Evolutionary conservation across 2,329 filamentous ascomycete genomes (phyloP), one percentile per base, ranked within the genome.

Genomic region (Epichloe festucae): DNA sequence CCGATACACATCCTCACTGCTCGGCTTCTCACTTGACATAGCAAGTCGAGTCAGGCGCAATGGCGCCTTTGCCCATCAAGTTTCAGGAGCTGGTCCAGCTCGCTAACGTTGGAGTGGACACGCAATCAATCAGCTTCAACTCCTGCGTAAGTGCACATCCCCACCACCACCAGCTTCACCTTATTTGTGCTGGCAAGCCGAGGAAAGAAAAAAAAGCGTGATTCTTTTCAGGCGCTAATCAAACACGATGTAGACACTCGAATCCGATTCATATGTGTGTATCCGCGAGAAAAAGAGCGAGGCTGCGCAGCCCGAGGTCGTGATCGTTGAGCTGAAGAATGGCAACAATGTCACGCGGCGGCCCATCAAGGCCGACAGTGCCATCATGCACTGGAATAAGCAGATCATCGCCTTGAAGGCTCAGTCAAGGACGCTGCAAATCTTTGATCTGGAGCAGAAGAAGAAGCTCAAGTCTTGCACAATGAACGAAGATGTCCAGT

Each of bases 321-420:
- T 98, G 71, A 98, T 98, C 69, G 76, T 98, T 73, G 88, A 98
- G 71, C 85, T 98, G 66, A 96, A 97, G 73, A 94, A 96, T 73
- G 84, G 84, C 74, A 96, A 95, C 81, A 91, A 93, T 75, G 83
- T 96, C 68, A 93, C 89, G 62, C 85, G 87, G 64, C 82, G 91
- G 67, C 89, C 91, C 47, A 98, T 98, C 76, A 97, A 95, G 77
- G 93, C 93, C 65, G 93, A 98, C 74, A 97, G 90, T 81, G 93
- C 94, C 63, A 95, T 98, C 68, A 97, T 98, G 93, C 93, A 98
- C 80, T 95, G 89, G 88, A 85, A 79, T 62, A 87, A 85, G 68
- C 89, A 95, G 70, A 88, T 98, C 68, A 97, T 98, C 65, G 93
- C 94, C 56, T 80, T 98, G 60, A 95, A 95, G 73, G 91, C 93